Base-by-base conservation (phyloP, 768 basidiomycete species). In the Macrolepiota dolichaula region DNA sequence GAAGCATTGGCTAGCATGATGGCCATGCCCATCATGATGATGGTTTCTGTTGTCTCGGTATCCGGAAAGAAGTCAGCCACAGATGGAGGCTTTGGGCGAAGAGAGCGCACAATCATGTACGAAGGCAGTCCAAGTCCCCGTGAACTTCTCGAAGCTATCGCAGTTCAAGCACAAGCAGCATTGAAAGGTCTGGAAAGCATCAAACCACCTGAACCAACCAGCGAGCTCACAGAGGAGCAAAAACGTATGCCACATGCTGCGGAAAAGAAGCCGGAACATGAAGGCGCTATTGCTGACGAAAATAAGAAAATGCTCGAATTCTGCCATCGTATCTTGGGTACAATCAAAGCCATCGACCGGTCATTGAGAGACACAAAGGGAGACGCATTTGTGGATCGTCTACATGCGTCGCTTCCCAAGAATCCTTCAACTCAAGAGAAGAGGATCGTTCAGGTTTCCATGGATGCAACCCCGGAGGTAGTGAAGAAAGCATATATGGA, bases 21-120 rank as follows among this genome's bases (percentile, higher is more conserved):
- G 86, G 94, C 92, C 1, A 96, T 96, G 93, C 94, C 94, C 5
- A 93, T 92, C 69, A 95, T 95, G 94, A 86, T 87, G n/a, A 83
- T 86, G 19, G 78, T 81, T 4, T 88, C 88, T 19, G 81, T 86
- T 55, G 89, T 89, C 69, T 76, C 81, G 5, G 76, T 86, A n/a
- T 77, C 78, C 3, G 76, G 84, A n/a, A 87, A 83, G 77, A 84
- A 79, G 66, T 69, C 74, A 6, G 68, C 76, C 22, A 68, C 74
- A 3, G 78, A 74, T 55, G 72, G 76, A 51, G 78, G 76, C 62
- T 73, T 80, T 15, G 77, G 81, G 7, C 83, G 88, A 61, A 85
- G 93, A 32, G 94, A 95, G 70, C 86, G 92, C 32, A 88, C 85
- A 1, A 87, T 96, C 61, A 72, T 91, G 52, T 98, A 97, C 69